Evolutionary conservation across 2,329 filamentous ascomycete species (phyloP).

Genomic region (Epichloe sylvatica): DNA sequence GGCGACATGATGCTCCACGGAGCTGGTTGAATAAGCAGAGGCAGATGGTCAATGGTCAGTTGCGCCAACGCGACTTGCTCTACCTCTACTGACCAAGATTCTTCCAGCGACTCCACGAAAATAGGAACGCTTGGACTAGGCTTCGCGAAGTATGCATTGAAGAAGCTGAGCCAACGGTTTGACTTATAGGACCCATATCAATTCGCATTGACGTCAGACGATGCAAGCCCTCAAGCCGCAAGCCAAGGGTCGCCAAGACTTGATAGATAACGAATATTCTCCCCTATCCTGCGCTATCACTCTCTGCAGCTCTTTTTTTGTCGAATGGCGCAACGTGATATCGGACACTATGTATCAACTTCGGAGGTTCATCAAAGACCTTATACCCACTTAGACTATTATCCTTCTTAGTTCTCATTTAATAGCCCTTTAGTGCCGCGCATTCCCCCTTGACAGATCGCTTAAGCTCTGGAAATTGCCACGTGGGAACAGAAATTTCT

Average conservation of each 20-base stretch:
- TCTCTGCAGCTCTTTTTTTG: not conserved
- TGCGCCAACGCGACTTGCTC: conserved; percentile 28
- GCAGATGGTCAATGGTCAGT: conserved; percentile 50
- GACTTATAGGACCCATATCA: not conserved
- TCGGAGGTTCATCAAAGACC: not conserved
- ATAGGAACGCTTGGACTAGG: conserved; percentile 26
- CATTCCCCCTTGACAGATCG: no score
- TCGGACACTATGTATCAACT: not conserved
- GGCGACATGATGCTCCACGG: conserved; percentile 58
- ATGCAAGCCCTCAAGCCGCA: not conserved
- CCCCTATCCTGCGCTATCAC: not conserved
- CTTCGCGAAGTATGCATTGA: not conserved
- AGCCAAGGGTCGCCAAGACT: not conserved
- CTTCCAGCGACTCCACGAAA: conserved; percentile 31
- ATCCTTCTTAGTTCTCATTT: not conserved
- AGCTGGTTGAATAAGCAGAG: conserved; percentile 80
- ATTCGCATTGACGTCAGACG: not conserved
- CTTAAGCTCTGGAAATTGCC: no score
- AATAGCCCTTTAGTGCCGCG: not conserved
- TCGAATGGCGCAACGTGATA: not conserved
- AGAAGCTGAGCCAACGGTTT: not conserved
- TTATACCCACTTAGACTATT: conserved; percentile 1
- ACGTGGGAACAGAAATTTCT: not conserved
- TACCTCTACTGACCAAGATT: conserved; percentile 28
- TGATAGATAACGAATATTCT: not conserved